These are phyloP conservation scores for Boletus subparvulus DNA, from an alignment of 768 basidiomycete species.

Conservation along the genomic window DNA sequence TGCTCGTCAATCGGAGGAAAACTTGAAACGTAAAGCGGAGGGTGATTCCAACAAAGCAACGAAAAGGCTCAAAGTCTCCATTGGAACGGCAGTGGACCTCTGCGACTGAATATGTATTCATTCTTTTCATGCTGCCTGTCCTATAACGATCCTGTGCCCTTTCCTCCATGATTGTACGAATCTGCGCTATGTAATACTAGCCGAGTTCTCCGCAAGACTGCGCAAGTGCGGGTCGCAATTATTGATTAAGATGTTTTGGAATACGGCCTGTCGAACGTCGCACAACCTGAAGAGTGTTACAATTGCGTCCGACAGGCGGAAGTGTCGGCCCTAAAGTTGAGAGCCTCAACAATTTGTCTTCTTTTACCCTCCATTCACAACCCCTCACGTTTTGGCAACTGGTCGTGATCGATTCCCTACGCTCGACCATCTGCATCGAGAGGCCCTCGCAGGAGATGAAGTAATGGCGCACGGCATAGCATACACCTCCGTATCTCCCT, in stretches of 20 bases:
- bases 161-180: not conserved
- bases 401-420: slow-evolving; percentile 39
- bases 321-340: slow-evolving; percentile 38
- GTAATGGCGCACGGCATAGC: slow-evolving; percentile 86
- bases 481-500: slow-evolving; percentile 89
- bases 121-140: not conserved
- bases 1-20: slow-evolving; percentile 20
- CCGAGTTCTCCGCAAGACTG: not conserved
- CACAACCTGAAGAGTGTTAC: no score
- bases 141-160: not conserved
- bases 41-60: slow-evolving; percentile 12
- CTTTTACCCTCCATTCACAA: not conserved
- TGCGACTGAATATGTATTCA: slow-evolving; percentile 52
- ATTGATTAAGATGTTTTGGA: not conserved
- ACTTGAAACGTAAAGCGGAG: slow-evolving; percentile 37
- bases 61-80: slow-evolving; percentile 74
- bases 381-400: slow-evolving; percentile 49
- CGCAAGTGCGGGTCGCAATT: not conserved
- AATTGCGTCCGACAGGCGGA: not conserved
- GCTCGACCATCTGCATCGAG: slow-evolving; percentile 43
- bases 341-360: not conserved
- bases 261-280: not conserved
- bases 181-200: not conserved
- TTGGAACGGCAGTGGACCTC: slow-evolving; percentile 67
- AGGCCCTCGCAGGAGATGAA: slow-evolving; percentile 90